Evolutionary conservation across 2,329 filamentous ascomycete species (phyloP).

Genomic region (Chrysoporthe deuterocubensis): DNA sequence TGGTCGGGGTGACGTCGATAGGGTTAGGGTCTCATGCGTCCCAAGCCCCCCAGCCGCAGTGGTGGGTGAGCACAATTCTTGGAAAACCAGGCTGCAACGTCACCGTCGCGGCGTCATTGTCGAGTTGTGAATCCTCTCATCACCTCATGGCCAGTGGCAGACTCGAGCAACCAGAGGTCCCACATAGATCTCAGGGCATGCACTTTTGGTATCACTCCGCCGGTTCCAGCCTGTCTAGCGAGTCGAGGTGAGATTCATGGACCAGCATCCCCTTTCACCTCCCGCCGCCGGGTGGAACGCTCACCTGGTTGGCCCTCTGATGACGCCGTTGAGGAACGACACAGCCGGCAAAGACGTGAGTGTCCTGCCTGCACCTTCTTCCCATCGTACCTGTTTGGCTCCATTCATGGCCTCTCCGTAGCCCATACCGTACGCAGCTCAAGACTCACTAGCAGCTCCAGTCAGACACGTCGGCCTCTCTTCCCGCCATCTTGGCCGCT

Average conservation of each 20-base stretch:
- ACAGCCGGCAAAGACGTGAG: conserved; percentile 23
- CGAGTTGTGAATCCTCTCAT: neutral
- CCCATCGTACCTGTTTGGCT: neutral
- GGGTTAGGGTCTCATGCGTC: conserved; percentile 15
- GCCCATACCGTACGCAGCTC: neutral
- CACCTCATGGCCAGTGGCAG: neutral
- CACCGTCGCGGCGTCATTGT: neutral
- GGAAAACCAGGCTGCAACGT: conserved; percentile 2
- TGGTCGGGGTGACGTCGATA: conserved; percentile 11
- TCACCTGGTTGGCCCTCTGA: neutral
- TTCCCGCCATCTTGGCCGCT: conserved; percentile 28
- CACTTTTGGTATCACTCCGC: neutral
- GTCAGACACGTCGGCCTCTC: conserved; percentile 26
- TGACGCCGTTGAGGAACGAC: conserved; percentile 9
- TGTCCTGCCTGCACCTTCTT: neutral
- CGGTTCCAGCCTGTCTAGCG: neutral
- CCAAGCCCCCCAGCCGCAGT: too few species aligned
- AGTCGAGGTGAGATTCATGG: neutral
- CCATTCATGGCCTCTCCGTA: too few species aligned
- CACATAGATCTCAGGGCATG: too few species aligned
- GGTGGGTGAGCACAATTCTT: neutral
- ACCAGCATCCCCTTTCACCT: conserved; percentile 8
- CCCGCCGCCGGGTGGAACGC: conserved; percentile 7
- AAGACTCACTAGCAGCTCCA: neutral
- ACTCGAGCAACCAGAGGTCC: too few species aligned